These are phyloP conservation scores for Annulohypoxylon maeteangense DNA, from an alignment of 495 filamentous ascomycete species.

Conservation along the genomic window DNA sequence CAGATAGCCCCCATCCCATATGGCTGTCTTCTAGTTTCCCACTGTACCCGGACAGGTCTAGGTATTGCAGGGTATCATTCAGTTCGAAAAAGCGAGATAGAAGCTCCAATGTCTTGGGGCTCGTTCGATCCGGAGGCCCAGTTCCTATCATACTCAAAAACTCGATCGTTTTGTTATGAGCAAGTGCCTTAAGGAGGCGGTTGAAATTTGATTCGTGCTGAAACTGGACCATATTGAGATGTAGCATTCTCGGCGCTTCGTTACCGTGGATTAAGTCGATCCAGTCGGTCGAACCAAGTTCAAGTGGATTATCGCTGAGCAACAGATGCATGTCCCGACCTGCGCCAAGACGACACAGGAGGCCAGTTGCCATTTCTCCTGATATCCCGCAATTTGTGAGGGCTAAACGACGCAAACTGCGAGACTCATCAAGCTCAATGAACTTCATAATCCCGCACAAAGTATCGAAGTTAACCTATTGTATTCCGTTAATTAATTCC, in stretches of 20 bases:
- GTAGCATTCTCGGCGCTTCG: slow-evolving; percentile 75
- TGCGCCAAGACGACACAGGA: slow-evolving; percentile 78
- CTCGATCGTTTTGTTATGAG: slow-evolving; percentile 75
- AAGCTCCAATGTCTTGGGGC: slow-evolving; percentile 76
- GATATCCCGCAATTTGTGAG: slow-evolving; percentile 85
- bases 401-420: slow-evolving; percentile 71
- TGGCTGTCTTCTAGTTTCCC: slow-evolving; percentile 87
- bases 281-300: slow-evolving; percentile 67
- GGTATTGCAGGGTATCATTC: slow-evolving; percentile 78
- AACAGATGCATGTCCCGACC: slow-evolving; percentile 77
- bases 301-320: slow-evolving; percentile 84
- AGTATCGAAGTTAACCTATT: slow-evolving; percentile 63
- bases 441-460: slow-evolving; percentile 71
- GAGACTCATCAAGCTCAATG: slow-evolving; percentile 70
- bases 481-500: slow-evolving; percentile 3
- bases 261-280: slow-evolving; percentile 77
- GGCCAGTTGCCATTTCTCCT: slow-evolving; percentile 77
- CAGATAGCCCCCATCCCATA: slow-evolving; percentile 83
- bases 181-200: slow-evolving; percentile 75
- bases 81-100: slow-evolving; percentile 79
- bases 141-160: slow-evolving; percentile 90
- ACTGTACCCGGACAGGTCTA: slow-evolving; percentile 91
- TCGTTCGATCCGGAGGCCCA: slow-evolving; percentile 81
- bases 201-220: slow-evolving; percentile 80
- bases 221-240: slow-evolving; percentile 87